A percentile compares a stretch with the other conserved stretches of the same genome.
phyloP scores from a whole-genome alignment of 495 filamentous ascomycete genomes.

The Antarctomyces pellizariae region DNA sequence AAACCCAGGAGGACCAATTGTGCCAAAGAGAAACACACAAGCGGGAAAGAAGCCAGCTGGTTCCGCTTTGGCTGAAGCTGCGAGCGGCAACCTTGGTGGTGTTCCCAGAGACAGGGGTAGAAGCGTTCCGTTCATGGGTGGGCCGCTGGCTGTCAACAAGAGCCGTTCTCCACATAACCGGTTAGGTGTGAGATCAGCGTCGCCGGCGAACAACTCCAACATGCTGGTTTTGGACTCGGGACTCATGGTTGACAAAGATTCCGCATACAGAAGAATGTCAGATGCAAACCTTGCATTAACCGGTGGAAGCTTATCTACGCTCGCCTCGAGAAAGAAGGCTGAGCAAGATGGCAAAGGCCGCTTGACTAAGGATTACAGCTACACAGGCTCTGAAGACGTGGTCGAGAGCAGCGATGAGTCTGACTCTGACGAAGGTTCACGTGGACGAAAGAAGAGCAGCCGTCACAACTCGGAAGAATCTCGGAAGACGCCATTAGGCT shows the following conservation, averaged over 20 bases:
- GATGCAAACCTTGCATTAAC: conserved; percentile 35
- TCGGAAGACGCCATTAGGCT: conserved; percentile 3
- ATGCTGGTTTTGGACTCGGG: conserved; percentile 24
- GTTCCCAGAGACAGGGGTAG: conserved; percentile 18
- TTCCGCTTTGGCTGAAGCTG: conserved; percentile 24
- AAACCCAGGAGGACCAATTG: conserved; percentile 18
- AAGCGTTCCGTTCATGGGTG: conserved; percentile 22
- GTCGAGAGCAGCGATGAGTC: conserved; percentile 31
- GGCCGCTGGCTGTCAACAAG: conserved; percentile 25
- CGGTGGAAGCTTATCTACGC: conserved; percentile 26
- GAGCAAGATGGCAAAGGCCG: conserved; percentile 19
- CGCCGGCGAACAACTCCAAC: conserved; percentile 23
- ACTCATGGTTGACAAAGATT: conserved; percentile 30
- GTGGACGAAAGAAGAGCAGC: conserved; percentile 22
- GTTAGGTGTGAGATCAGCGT: conserved; percentile 30
- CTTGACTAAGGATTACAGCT: conserved; percentile 44
- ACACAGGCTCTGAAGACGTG: conserved; percentile 33
- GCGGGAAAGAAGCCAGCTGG: conserved; percentile 17
- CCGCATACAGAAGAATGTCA: conserved; percentile 36
- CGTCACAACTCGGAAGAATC: conserved; percentile 9
- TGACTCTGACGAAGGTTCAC: conserved; percentile 24
- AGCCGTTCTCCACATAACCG: conserved; percentile 35
- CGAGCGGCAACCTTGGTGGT: conserved; percentile 21
- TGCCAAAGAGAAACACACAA: conserved; percentile 21
- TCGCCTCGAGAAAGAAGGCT: conserved; percentile 17